These are phyloP conservation scores for Colletotrichum musae DNA, from an alignment of 2,329 filamentous ascomycete genomes.

Conservation along the genomic window DNA sequence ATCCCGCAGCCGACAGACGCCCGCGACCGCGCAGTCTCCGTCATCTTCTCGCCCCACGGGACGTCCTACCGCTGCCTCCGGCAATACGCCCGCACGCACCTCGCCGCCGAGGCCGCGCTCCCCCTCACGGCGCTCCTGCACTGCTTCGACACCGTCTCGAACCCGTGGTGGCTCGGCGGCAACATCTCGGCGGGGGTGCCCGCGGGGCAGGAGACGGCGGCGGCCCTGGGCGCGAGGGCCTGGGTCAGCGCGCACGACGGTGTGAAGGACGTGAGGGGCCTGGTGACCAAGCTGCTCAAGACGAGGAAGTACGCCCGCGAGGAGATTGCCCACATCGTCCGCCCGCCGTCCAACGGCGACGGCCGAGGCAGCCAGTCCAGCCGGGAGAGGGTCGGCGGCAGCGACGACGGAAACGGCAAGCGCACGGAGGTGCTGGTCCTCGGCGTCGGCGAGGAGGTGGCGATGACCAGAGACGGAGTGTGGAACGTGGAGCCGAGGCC, in stretches of 20 bases:
- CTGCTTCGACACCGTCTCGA: conserved; percentile 71
- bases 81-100: conserved; percentile 70
- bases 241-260: conserved; percentile 77
- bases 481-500: conserved; percentile 42
- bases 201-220: conserved; percentile 70
- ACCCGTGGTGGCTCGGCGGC: conserved; percentile 74
- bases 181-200: conserved; percentile 70
- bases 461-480: conserved; percentile 57
- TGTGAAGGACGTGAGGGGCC: conserved; percentile 68
- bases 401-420: conserved; percentile 32
- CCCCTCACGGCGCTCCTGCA: conserved; percentile 76
- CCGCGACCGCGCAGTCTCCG: conserved; percentile 65
- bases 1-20: conserved; percentile 47
- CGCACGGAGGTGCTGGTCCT: conserved; percentile 60
- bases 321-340: conserved; percentile 59
- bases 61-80: conserved; percentile 67
- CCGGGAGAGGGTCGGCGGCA: conserved; percentile 6
- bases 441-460: conserved; percentile 58
- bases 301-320: conserved; percentile 60
- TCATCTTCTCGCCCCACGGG: conserved; percentile 77
- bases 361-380: conserved; percentile 19
- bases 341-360: conserved; percentile 32
- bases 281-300: conserved; percentile 65
- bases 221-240: conserved; percentile 64
- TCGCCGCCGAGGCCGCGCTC: conserved; percentile 69